A percentile compares a stretch with the other conserved stretches of the same genome.
These are phyloP conservation scores for Aspergillus cristatus DNA, from an alignment of 495 filamentous ascomycete genomes.

Conservation along the genomic window DNA sequence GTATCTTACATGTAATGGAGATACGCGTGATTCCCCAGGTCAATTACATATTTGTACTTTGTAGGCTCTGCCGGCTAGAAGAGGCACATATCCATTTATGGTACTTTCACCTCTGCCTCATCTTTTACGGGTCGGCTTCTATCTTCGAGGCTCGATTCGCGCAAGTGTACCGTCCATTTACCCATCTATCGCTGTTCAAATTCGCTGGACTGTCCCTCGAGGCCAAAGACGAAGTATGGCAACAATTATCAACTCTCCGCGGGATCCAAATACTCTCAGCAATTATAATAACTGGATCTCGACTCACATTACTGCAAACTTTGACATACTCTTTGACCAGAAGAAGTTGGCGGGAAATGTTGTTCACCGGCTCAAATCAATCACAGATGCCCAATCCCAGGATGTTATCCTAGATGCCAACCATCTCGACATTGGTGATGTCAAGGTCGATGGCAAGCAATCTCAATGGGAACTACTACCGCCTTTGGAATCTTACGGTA, in stretches of 20 bases:
- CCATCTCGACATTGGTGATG: slow-evolving; percentile 57
- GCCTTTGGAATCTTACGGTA: slow-evolving; percentile 66
- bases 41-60: too few relatives aligned
- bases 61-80: too few relatives aligned
- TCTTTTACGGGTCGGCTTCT: too few relatives aligned
- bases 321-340: slow-evolving; percentile 72
- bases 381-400: slow-evolving; percentile 55
- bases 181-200: too few relatives aligned
- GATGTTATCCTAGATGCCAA: slow-evolving; percentile 86
- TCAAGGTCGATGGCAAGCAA: slow-evolving; percentile 51
- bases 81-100: too few relatives aligned
- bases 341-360: slow-evolving; percentile 68
- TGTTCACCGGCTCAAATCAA: slow-evolving; percentile 59
- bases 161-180: too few relatives aligned
- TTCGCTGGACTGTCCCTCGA: slow-evolving; percentile 2
- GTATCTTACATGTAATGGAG: too few relatives aligned
- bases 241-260: slow-evolving; percentile 41
- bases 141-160: too few relatives aligned
- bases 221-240: slow-evolving; percentile 24
- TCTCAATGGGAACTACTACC: slow-evolving; percentile 62
- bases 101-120: too few relatives aligned
- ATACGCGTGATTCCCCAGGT: too few relatives aligned
- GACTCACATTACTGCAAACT: slow-evolving; percentile 66
- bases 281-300: slow-evolving; percentile 84
- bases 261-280: slow-evolving; percentile 84